phyloP scores from a whole-genome alignment of 495 filamentous ascomycete species.

The Xylaria nigripes region DNA sequence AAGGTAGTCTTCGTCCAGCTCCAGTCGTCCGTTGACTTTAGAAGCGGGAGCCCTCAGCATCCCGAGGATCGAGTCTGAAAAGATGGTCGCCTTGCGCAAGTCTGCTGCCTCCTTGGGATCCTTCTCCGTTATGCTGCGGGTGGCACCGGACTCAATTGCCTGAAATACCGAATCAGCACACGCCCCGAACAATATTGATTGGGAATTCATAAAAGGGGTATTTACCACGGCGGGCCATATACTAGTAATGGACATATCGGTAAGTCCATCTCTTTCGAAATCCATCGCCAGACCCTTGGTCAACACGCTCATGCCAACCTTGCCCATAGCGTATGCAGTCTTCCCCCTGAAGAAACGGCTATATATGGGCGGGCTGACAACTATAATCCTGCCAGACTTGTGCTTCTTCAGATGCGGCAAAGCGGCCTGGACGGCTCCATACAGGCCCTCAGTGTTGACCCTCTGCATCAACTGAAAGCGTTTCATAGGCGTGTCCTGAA shows the following conservation, averaged over 20 bases:
- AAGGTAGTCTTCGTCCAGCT: slow-evolving; percentile 79
- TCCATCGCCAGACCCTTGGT: slow-evolving; percentile 81
- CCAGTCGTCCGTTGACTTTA: slow-evolving; percentile 60
- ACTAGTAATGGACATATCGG: slow-evolving; percentile 67
- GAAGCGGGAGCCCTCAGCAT: slow-evolving; percentile 56
- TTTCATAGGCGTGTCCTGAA: slow-evolving; percentile 65
- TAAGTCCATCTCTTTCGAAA: slow-evolving; percentile 56
- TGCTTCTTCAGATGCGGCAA: slow-evolving; percentile 49
- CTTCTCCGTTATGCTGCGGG: slow-evolving; percentile 39
- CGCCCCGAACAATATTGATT: neutral
- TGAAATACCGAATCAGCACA: slow-evolving; percentile 11
- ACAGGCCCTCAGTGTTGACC: slow-evolving; percentile 70
- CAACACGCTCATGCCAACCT: slow-evolving; percentile 76
- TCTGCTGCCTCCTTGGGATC: slow-evolving; percentile 43
- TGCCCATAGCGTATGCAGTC: slow-evolving; percentile 81
- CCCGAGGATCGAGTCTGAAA: slow-evolving; percentile 69
- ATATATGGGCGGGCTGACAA: slow-evolving; percentile 81
- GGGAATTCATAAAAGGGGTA: neutral
- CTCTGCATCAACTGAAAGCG: slow-evolving; percentile 76
- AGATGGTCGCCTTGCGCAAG: slow-evolving; percentile 64
- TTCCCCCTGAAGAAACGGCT: slow-evolving; percentile 78
- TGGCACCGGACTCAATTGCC: slow-evolving; percentile 70
- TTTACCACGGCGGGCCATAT: slow-evolving; percentile 73
- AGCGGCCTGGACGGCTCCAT: slow-evolving; percentile 56
- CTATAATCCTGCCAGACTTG: slow-evolving; percentile 57